Evolutionary conservation across 345 rosid genomes (phyloP).

Genomic region (Melastoma malabathricum): DNA sequence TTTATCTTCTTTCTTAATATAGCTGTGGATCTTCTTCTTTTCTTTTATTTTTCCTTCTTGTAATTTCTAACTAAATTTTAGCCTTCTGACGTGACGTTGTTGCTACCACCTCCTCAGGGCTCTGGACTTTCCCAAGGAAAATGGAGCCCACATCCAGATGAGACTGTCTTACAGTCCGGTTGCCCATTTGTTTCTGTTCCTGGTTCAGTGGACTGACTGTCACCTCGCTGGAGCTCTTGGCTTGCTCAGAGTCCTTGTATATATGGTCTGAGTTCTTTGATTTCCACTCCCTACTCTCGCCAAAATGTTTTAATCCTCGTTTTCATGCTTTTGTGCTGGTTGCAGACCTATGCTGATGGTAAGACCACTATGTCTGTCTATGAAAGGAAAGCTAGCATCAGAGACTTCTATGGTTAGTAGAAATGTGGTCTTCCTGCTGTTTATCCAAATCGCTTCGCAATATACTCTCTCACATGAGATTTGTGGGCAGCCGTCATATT

Average conservation of each 20-base stretch:
- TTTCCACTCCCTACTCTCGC: no score
- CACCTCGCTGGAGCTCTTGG: conserved; percentile 89
- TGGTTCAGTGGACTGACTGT: conserved; percentile 93
- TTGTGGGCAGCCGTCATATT: conserved; percentile 46
- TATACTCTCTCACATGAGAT: neutral
- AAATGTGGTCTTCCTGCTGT: neutral
- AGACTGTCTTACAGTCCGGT: conserved; percentile 83
- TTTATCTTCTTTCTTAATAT: no score
- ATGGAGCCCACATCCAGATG: conserved; percentile 85
- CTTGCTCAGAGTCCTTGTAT: conserved; percentile 72
- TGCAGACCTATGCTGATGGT: conserved; percentile 74
- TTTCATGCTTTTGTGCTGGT: neutral
- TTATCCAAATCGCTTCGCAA: neutral
- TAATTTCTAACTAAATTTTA: no score
- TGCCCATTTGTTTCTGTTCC: conserved; percentile 76
- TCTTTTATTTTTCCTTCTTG: no score
- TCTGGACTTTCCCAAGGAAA: conserved; percentile 57
- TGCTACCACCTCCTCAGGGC: conserved; percentile 36
- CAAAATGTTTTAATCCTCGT: neutral
- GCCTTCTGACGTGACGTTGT: no score
- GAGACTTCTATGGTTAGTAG: conserved; percentile 69
- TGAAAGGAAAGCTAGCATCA: conserved; percentile 73
- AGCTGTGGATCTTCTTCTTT: no score
- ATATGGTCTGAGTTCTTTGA: conserved; percentile 31
- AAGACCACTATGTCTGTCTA: conserved; percentile 76